These are phyloP conservation scores for Fusarium aywerte DNA, from an alignment of 2,329 filamentous ascomycete genomes.

Conservation along the genomic window DNA sequence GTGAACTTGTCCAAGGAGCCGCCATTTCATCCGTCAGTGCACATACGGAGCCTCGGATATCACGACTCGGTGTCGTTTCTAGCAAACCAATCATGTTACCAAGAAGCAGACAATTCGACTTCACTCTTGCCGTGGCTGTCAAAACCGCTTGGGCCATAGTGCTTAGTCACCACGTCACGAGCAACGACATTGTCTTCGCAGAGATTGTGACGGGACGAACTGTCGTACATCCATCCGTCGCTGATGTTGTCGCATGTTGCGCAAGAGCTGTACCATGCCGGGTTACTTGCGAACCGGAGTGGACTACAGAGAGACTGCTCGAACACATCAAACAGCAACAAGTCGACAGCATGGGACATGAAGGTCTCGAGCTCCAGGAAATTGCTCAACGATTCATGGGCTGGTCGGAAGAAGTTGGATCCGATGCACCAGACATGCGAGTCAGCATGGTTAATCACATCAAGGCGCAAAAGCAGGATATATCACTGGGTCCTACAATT, in stretches of 20 bases:
- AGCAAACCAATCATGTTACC: background rate
- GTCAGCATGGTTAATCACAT: constrained; percentile 5
- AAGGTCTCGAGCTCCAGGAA: background rate
- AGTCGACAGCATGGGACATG: background rate
- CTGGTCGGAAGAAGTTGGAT: background rate
- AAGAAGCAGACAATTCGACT: background rate
- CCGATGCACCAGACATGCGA: background rate
- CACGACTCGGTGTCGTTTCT: constrained; percentile 2
- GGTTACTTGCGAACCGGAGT: background rate
- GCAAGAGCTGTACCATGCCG: background rate
- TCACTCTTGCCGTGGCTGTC: constrained; percentile 1
- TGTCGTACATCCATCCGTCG: background rate
- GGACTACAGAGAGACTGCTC: background rate
- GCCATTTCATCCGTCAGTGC: background rate
- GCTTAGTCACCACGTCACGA: background rate
- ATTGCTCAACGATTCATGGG: constrained; percentile 2
- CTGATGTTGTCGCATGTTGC: constrained; percentile 1
- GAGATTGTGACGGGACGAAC: background rate
- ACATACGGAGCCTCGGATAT: background rate
- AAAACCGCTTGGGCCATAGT: constrained; percentile 1
- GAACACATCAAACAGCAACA: background rate
- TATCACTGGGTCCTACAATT: background rate
- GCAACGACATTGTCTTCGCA: background rate
- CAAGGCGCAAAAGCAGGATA: background rate
- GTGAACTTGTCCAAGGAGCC: background rate